Conservation (phyloP, 768 basidiomycete genomes). For the Lactarius sp. region DNA sequence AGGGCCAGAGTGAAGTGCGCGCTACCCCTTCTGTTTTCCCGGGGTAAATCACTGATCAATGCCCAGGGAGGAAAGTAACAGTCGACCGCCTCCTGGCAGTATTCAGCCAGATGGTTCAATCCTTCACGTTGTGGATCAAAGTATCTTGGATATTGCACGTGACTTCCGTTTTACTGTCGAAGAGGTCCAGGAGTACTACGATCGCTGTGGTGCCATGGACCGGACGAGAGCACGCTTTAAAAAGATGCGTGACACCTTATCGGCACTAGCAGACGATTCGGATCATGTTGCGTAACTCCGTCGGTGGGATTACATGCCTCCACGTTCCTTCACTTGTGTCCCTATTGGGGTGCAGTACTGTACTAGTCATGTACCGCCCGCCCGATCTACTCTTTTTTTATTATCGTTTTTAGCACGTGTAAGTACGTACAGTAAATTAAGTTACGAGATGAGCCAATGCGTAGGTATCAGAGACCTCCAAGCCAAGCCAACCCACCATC, state of each 20-base stretch:
- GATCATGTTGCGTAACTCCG: conserved; percentile 5
- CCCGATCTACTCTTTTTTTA: conserved; percentile 10
- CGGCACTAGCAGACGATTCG: conserved; percentile 17
- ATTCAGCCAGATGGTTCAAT: conserved; percentile 11
- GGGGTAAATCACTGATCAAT: background rate
- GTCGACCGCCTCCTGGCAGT: conserved; percentile 7
- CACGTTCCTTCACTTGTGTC: background rate
- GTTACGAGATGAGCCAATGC: background rate
- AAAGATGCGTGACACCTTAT: conserved; percentile 52
- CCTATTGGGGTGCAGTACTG: background rate
- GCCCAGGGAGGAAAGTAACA: conserved; percentile 1
- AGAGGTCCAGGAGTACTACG: conserved; percentile 76
- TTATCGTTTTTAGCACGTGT: background rate
- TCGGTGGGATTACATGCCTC: background rate
- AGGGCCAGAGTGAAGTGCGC: conserved; percentile 41
- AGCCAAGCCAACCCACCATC: background rate
- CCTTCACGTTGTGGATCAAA: conserved; percentile 63
- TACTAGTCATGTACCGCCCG: background rate
- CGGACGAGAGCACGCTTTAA: conserved; percentile 61
- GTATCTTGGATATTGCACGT: conserved; percentile 58
- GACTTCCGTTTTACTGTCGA: conserved; percentile 67
- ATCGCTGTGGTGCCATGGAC: conserved; percentile 65
- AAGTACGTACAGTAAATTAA: background rate
- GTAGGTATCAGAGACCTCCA: background rate
- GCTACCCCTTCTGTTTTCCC: background rate